Evolutionary conservation across 306 rosid genomes (phyloP).

Genomic region (Casuarina cunninghamiana): DNA sequence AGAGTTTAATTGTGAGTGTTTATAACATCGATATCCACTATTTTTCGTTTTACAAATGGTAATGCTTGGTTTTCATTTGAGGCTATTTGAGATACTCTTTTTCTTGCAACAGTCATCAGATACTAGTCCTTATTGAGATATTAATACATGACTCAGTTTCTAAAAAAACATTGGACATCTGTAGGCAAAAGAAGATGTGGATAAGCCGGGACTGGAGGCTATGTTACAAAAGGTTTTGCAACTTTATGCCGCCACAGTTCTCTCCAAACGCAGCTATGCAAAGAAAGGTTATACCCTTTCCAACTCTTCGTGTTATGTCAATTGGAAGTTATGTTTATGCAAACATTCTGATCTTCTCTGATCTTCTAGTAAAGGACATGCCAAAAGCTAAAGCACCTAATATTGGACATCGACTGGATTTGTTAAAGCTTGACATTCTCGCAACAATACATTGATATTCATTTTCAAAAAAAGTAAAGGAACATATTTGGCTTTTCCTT

Average conservation of each 20-base stretch:
- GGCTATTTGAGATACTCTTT: constrained; percentile 8
- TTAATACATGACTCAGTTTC: constrained; percentile 6
- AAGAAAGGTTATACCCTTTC: constrained; percentile 53
- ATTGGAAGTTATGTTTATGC: constrained; percentile 6
- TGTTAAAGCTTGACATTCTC: neutral
- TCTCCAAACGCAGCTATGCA: constrained; percentile 79
- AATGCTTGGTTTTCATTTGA: constrained; percentile 2
- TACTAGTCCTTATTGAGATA: constrained; percentile 8
- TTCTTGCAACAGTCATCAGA: constrained; percentile 15
- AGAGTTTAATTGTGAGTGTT: neutral
- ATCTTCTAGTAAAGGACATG: constrained; percentile 10
- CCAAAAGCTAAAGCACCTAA: constrained; percentile 1
- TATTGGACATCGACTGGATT: neutral
- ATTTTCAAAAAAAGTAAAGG: neutral
- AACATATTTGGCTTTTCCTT: neutral
- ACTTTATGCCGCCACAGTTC: constrained; percentile 83
- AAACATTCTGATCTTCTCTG: constrained; percentile 25
- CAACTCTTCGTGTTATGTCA: constrained; percentile 1
- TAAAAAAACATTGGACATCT: constrained; percentile 33
- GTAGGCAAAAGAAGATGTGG: constrained; percentile 92
- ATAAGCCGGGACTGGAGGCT: constrained; percentile 96
- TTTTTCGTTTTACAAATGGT: neutral
- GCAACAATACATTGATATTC: neutral
- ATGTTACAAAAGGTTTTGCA: constrained; percentile 95
- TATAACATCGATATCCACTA: neutral